phyloP scores from a whole-genome alignment of 176 grass and related monocot genomes.

The Stipa capillata region DNA sequence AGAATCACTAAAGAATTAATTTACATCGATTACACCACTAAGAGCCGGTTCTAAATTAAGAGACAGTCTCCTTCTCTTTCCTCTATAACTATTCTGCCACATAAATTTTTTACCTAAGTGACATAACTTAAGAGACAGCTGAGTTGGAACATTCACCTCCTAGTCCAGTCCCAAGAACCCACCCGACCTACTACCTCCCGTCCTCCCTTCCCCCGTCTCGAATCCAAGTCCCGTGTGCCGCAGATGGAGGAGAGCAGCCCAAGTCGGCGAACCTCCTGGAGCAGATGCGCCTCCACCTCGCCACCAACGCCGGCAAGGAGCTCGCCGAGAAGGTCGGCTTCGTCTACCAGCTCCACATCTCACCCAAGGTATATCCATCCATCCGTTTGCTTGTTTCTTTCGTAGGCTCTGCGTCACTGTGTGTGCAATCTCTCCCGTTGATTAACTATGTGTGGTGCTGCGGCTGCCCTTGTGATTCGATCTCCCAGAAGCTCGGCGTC shows the following conservation, averaged over 20 bases:
- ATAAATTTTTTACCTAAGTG: no score
- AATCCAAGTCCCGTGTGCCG: not conserved
- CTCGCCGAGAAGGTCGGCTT: constrained; percentile 67
- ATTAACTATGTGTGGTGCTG: no score
- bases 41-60: no score
- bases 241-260: constrained; percentile 64
- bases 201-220: no score
- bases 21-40: no score
- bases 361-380: constrained; percentile 51
- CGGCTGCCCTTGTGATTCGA: not conserved
- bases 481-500: constrained; percentile 57
- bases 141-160: no score
- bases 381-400: not conserved
- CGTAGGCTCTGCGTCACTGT: not conserved
- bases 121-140: no score
- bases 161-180: not conserved
- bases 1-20: no score
- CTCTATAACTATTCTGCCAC: no score
- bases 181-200: not conserved
- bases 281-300: constrained; percentile 64
- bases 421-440: no score
- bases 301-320: constrained; percentile 57
- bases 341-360: constrained; percentile 87
- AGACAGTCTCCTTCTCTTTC: no score
- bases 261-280: constrained; percentile 64